Percentiles rank a stretch among this genome's conserved stretches.
Evolutionary conservation across 2,329 filamentous ascomycete genomes (phyloP).

Genomic region (Periconia macrospinosa): DNA sequence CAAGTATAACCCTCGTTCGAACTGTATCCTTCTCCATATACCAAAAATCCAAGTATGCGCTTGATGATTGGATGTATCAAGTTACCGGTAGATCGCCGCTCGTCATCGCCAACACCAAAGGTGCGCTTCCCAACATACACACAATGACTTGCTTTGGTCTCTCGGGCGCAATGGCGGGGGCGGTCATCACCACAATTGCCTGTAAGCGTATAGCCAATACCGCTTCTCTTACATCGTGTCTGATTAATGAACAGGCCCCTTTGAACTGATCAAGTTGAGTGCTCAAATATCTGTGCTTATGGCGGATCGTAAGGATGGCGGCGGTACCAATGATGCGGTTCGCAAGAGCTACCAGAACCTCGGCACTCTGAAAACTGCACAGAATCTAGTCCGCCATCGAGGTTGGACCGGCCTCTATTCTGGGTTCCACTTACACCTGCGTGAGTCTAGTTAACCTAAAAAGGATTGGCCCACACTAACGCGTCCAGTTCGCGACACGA

Average conservation of each 20-base stretch:
- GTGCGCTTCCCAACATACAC: constrained; percentile 71
- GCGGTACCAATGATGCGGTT: constrained; percentile 38
- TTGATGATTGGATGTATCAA: constrained; percentile 69
- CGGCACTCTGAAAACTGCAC: constrained; percentile 74
- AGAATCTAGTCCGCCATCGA: constrained; percentile 74
- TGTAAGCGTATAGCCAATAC: constrained; percentile 49
- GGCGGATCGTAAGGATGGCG: constrained; percentile 60
- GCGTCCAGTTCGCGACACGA: constrained; percentile 71
- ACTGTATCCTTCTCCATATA: constrained; percentile 82
- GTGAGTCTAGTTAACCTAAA: constrained; percentile 52
- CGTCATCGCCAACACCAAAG: constrained; percentile 69
- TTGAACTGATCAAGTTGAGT: constrained; percentile 87
- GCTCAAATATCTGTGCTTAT: constrained; percentile 82
- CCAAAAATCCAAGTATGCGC: constrained; percentile 72
- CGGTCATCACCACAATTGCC: constrained; percentile 76
- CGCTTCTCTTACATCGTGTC: neutral
- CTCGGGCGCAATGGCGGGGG: constrained; percentile 77
- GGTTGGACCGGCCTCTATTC: constrained; percentile 76
- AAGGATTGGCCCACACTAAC: constrained; percentile 13
- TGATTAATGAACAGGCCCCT: constrained; percentile 60
- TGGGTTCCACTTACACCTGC: constrained; percentile 75
- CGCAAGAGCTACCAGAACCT: constrained; percentile 71
- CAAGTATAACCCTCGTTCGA: constrained; percentile 74
- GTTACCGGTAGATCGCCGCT: constrained; percentile 71
- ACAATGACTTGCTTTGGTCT: constrained; percentile 76